A percentile compares a stretch with the other conserved stretches of the same genome.
phyloP scores from a whole-genome alignment of 2,329 filamentous ascomycete species.

The Kalmusia sp. region DNA sequence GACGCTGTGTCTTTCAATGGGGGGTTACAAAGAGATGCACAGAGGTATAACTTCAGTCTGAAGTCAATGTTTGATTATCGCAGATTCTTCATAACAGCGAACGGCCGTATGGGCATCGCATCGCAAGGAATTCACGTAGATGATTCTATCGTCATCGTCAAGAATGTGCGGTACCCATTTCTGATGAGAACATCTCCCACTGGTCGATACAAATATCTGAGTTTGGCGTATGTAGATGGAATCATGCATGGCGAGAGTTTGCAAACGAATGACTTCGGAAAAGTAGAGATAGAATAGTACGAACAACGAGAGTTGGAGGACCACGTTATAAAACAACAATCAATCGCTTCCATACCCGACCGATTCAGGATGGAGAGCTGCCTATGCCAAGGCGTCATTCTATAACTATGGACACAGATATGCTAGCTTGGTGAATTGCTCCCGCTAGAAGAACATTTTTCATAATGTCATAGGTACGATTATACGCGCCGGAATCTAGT shows the following conservation, averaged over 20 bases:
- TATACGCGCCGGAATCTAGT: too few species aligned
- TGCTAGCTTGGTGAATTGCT: too few species aligned
- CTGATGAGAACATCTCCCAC: neutral
- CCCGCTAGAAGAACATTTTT: too few species aligned
- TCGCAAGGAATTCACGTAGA: neutral
- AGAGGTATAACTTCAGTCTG: neutral
- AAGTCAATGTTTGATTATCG: neutral
- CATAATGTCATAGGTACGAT: too few species aligned
- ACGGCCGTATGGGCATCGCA: neutral
- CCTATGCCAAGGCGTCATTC: too few species aligned
- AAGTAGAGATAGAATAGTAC: neutral
- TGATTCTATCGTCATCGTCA: neutral
- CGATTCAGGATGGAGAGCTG: too few species aligned
- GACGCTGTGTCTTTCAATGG: neutral
- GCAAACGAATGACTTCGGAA: neutral
- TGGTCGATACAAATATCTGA: neutral
- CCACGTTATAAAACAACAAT: neutral
- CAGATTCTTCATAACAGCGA: neutral
- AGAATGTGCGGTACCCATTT: neutral
- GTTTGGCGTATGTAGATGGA: neutral
- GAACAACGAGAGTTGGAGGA: too few species aligned
- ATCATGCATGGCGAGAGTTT: neutral
- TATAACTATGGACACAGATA: too few species aligned
- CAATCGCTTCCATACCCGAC: neutral
- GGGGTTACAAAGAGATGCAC: neutral